phyloP scores from a whole-genome alignment of 305 asterid genomes.

The Rubia peregrina region DNA sequence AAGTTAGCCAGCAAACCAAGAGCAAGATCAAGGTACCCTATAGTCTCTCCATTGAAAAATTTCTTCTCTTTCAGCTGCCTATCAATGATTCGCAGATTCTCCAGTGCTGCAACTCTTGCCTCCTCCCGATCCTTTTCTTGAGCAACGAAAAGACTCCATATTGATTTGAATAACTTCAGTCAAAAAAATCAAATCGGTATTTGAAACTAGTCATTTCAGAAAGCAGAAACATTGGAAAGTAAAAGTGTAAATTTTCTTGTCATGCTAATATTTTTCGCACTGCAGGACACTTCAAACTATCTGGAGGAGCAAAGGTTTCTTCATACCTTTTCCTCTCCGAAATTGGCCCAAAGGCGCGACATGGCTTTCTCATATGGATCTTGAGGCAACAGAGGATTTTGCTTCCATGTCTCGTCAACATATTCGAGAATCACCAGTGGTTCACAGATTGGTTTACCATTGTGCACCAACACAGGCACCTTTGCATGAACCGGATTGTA shows the following conservation, averaged over 20 bases:
- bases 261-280: background rate
- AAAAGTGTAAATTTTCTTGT: background rate
- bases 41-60: slow-evolving; percentile 51
- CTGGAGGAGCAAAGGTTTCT: background rate
- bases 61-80: slow-evolving; percentile 52
- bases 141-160: slow-evolving; percentile 29
- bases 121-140: slow-evolving; percentile 44
- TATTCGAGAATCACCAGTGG: slow-evolving; percentile 78
- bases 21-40: slow-evolving; percentile 61
- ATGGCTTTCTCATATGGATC: slow-evolving; percentile 55
- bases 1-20: slow-evolving; percentile 52
- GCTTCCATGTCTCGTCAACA: slow-evolving; percentile 62
- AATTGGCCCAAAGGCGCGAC: slow-evolving; percentile 68
- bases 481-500: slow-evolving; percentile 54
- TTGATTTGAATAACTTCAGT: slow-evolving; percentile 40
- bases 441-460: slow-evolving; percentile 55
- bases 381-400: slow-evolving; percentile 50
- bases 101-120: slow-evolving; percentile 28
- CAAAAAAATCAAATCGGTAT: background rate
- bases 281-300: background rate
- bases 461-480: slow-evolving; percentile 64
- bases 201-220: background rate
- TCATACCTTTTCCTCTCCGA: slow-evolving; percentile 64
- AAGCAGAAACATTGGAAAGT: background rate
- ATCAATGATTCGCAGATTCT: slow-evolving; percentile 41